Evolutionary conservation across 2,329 filamentous ascomycete genomes (phyloP).

Genomic region (Teratosphaeriaceae sp.): DNA sequence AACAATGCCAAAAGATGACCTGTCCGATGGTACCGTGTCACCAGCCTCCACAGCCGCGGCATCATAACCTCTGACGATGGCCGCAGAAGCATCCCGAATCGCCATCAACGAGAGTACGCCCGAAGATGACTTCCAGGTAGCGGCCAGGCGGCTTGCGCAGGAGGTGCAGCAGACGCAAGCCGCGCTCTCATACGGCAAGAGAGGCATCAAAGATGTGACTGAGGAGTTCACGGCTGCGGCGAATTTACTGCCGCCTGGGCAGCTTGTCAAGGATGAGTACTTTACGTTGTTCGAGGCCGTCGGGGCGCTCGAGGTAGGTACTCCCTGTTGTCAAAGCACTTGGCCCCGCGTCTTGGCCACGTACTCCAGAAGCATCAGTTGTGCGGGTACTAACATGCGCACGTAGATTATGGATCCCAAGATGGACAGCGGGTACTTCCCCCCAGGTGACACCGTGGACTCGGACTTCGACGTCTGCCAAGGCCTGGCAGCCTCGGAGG

Average conservation of each 20-base stretch:
- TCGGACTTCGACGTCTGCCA: constrained; percentile 45
- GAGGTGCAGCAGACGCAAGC: constrained; percentile 16
- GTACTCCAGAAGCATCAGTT: neutral
- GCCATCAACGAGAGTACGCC: neutral
- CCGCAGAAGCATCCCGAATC: no score
- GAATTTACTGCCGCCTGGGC: constrained; percentile 59
- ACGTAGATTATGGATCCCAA: constrained; percentile 96
- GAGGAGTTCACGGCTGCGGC: constrained; percentile 28
- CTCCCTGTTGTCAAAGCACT: no score
- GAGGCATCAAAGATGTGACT: constrained; percentile 28
- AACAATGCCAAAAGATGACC: constrained; percentile 16
- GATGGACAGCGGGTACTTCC: constrained; percentile 90
- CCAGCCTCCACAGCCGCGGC: neutral
- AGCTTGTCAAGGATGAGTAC: constrained; percentile 86
- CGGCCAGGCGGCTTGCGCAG: constrained; percentile 13
- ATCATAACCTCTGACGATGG: constrained; percentile 1
- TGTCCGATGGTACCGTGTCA: constrained; percentile 13
- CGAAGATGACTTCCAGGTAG: constrained; percentile 11
- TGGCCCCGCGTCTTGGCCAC: no score
- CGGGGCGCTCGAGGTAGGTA: constrained; percentile 63
- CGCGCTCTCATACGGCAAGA: constrained; percentile 2
- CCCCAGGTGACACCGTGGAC: constrained; percentile 72
- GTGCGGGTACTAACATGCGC: constrained; percentile 7
- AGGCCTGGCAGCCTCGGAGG: constrained; percentile 49
- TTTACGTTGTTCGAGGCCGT: constrained; percentile 96